These are phyloP conservation scores for Rhododendron williamsianum DNA, from an alignment of 148 eudicot species.

Conservation along the genomic window DNA sequence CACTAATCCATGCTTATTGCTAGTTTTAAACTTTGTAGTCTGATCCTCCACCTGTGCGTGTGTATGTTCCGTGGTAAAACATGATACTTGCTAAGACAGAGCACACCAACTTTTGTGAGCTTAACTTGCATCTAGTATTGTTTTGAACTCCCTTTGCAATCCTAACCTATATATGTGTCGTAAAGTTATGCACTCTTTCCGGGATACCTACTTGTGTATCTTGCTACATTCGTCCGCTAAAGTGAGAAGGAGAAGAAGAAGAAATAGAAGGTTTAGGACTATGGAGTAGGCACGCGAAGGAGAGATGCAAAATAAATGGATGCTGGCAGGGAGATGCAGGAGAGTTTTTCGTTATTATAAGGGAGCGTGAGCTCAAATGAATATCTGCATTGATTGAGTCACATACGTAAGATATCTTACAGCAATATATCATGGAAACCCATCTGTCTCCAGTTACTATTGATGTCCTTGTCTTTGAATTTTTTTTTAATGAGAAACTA, in stretches of 20 bases:
- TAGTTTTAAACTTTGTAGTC: not conserved
- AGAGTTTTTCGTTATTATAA: not conserved
- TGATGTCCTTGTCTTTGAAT: not conserved
- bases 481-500: not conserved
- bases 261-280: not conserved
- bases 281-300: not conserved
- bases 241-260: not conserved
- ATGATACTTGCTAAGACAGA: not conserved
- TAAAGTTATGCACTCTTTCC: not conserved
- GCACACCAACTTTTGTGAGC: not conserved
- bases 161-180: not conserved
- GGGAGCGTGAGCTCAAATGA: not conserved
- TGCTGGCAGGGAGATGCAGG: not conserved
- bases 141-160: not conserved
- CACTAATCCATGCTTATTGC: not conserved
- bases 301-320: not conserved
- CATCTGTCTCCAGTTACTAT: not conserved
- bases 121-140: not conserved
- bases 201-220: not conserved
- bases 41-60: not conserved
- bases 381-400: not conserved
- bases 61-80: not conserved
- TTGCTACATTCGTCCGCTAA: not conserved
- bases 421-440: not conserved
- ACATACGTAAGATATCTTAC: not conserved